Conservation (phyloP, 2,329 filamentous ascomycete species). For the Arthrocladium fulminans region DNA sequence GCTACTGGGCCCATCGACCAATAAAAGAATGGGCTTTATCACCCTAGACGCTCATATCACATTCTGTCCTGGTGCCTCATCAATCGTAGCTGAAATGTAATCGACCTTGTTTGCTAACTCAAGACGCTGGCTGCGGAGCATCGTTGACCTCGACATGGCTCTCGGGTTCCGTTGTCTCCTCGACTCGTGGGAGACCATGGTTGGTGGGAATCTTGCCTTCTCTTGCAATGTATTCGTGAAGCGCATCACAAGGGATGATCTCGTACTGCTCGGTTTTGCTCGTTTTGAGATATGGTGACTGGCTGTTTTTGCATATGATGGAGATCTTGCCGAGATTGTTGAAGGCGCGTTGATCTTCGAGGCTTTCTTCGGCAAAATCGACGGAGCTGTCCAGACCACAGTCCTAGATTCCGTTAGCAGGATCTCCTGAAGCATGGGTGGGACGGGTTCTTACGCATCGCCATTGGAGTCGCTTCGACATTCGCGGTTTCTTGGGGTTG, state of each 20-base stretch:
- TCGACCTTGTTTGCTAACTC: no score
- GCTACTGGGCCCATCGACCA: no score
- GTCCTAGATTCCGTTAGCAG: slow-evolving; percentile 15
- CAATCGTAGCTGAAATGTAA: no score
- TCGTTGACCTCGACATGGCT: no score
- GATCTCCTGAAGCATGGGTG: background rate
- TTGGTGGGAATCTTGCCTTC: slow-evolving; percentile 19
- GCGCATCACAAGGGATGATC: slow-evolving; percentile 22
- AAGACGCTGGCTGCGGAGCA: background rate
- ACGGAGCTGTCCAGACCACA: slow-evolving; percentile 22
- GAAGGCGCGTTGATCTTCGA: slow-evolving; percentile 16
- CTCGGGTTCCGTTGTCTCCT: slow-evolving; percentile 1
- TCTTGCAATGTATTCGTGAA: slow-evolving; percentile 17
- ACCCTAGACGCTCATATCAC: no score
- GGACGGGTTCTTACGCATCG: slow-evolving; percentile 20
- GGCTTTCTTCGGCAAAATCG: slow-evolving; percentile 20
- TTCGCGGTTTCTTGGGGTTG: slow-evolving; percentile 21
- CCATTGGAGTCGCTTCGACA: slow-evolving; percentile 21
- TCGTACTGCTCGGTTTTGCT: slow-evolving; percentile 20
- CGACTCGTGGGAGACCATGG: slow-evolving; percentile 9
- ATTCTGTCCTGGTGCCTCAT: no score
- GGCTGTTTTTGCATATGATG: slow-evolving; percentile 22
- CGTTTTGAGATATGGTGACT: slow-evolving; percentile 22
- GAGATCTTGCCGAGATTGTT: slow-evolving; percentile 21
- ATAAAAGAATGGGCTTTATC: no score